Evolutionary conservation across 805 yeast species (phyloP).

Genomic region (Babjeviella inositovora): DNA sequence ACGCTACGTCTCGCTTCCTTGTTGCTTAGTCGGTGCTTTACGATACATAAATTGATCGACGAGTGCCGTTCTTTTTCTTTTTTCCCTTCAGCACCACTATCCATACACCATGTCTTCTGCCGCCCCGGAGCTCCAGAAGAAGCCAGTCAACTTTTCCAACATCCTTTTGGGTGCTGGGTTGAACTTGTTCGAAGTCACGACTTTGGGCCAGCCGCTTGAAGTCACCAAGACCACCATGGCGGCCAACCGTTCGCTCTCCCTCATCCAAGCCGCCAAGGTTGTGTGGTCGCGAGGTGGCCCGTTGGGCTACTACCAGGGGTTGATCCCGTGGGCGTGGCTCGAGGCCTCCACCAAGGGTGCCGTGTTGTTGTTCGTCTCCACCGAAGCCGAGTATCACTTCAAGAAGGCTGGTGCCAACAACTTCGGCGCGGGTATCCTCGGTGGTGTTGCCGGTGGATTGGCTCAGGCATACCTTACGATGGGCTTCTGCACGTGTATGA

Average conservation of each 20-base stretch:
- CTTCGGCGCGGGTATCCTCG: conserved; percentile 81
- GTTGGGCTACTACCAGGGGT: conserved; percentile 88
- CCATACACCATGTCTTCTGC: too few species aligned
- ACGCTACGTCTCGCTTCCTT: too few species aligned
- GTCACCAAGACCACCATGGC: conserved; percentile 97
- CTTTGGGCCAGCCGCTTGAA: conserved; percentile 94
- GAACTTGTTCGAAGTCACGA: conserved; percentile 83
- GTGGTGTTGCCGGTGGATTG: conserved; percentile 93
- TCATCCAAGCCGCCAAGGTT: conserved; percentile 50
- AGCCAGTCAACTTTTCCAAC: conserved; percentile 78
- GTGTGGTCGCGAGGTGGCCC: conserved; percentile 94
- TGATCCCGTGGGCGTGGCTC: conserved; percentile 99
- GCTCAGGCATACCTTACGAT: conserved; percentile 93
- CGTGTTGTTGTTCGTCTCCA: conserved; percentile 77
- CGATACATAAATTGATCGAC: too few species aligned
- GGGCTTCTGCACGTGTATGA: conserved; percentile 99
- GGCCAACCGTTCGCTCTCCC: conserved; percentile 66
- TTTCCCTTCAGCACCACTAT: too few species aligned
- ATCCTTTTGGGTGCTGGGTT: conserved; percentile 87
- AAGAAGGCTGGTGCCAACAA: conserved; percentile 43
- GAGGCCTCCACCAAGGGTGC: conserved; percentile 99
- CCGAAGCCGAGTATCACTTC: conserved; percentile 78
- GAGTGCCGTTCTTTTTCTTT: too few species aligned
- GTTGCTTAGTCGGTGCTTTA: too few species aligned
- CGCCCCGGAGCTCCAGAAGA: conserved; percentile 48